Base-by-base conservation (phyloP, 768 basidiomycete genomes). In the Sistotremastrum niveocremeum region DNA sequence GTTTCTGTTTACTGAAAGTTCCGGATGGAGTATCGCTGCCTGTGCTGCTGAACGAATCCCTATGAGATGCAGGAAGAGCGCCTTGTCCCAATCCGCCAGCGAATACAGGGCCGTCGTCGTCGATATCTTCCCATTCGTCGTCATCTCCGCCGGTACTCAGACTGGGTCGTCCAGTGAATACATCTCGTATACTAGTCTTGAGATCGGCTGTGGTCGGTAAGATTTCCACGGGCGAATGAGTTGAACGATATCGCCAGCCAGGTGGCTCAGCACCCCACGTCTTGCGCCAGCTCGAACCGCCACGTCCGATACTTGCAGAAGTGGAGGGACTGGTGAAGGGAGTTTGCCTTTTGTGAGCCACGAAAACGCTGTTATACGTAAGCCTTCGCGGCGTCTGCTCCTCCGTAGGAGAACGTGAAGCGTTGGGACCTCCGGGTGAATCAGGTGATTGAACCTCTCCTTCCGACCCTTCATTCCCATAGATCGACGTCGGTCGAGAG, bases 211-310 rank as follows among this genome's bases (percentile, higher is more conserved):
- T 49, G 43, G 53, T 63, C 29, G 80, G 72, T 1, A 74, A 81
- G 40, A 87, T 73, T 58, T 89, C 86, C 31, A 87, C 68, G 0
- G 87, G 83, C 4, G 80, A 61, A 55, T 80, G 79, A n/a, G 65
- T 70, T 43, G 60, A 60, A 3, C 81, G 73, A 34, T 67, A 71
- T 52, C 84, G 80, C 84, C 85, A 88, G 11, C 85, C 86, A 20
- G 86, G 84, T 5, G 86, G 87, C 54, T 89, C 84, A 31, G 80
- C 64, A 1, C 87, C 87, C 87, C 87, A 90, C 5, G 81, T 76
- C 60, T 86, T 87, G 69, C 85, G 88, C 87, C 87, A 90, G 57
- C 82, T 82, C 20, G 81, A 79, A 37, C 47, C 38, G 7, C 47
- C 41, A 32, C 79, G 74, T 33, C 81, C 76, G 42, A 77, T 57